phyloP scores from a whole-genome alignment of 495 filamentous ascomycete genomes.

The Daldinia decipiens region DNA sequence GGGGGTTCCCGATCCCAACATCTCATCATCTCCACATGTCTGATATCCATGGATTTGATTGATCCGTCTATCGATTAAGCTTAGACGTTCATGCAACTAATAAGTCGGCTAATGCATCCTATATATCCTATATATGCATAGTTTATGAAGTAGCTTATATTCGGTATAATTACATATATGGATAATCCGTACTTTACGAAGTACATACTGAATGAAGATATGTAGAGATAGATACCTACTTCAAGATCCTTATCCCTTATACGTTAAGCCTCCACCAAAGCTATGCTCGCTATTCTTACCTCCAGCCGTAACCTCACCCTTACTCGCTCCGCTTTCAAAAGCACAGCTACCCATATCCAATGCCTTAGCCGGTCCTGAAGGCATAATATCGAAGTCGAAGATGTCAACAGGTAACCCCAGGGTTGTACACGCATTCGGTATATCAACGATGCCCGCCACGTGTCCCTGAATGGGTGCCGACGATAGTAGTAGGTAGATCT shows the following conservation, averaged over 20 bases:
- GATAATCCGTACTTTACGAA: too few relatives aligned
- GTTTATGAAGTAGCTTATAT: too few relatives aligned
- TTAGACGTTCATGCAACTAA: not conserved
- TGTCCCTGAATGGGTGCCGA: conserved; percentile 94
- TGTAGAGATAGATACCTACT: too few relatives aligned
- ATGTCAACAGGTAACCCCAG: conserved; percentile 94
- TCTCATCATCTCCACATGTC: not conserved
- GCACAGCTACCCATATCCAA: conserved; percentile 82
- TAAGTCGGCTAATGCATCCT: conserved; percentile 1
- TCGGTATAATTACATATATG: too few relatives aligned
- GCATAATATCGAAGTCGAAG: conserved; percentile 92
- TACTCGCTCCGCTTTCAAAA: conserved; percentile 65
- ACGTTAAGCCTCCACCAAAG: conserved; percentile 64
- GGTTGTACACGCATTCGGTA: conserved; percentile 86
- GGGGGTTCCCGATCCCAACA: not conserved
- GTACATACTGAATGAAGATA: too few relatives aligned
- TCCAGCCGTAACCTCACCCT: conserved; percentile 55
- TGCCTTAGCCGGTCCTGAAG: conserved; percentile 67
- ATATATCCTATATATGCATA: not conserved
- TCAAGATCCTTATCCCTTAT: conserved; percentile 43
- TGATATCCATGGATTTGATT: not conserved
- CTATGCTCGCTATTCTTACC: conserved; percentile 59
- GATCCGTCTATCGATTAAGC: not conserved
- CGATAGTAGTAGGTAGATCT: conserved; percentile 88
- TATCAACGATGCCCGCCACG: conserved; percentile 93